These are phyloP conservation scores for Juglanconis oblonga DNA, from an alignment of 2,329 filamentous ascomycete species.

Conservation along the genomic window DNA sequence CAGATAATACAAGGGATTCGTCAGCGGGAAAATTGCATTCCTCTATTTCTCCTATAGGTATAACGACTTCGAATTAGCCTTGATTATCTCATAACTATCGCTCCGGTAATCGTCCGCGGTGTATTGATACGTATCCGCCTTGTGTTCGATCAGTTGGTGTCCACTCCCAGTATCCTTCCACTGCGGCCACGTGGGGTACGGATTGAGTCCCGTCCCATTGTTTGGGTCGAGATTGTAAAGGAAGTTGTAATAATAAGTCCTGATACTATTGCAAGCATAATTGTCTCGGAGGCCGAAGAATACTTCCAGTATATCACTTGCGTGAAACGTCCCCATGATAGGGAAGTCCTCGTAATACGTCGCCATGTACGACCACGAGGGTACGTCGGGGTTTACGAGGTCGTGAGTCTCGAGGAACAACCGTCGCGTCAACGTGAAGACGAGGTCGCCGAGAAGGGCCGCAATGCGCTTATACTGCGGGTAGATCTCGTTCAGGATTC, in stretches of 20 bases:
- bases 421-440: conserved; percentile 70
- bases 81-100: conserved; percentile 22
- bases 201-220: conserved; percentile 34
- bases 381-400: conserved; percentile 52
- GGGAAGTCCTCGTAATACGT: conserved; percentile 71
- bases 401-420: conserved; percentile 52
- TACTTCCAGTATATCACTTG: conserved; percentile 64
- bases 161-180: conserved; percentile 32
- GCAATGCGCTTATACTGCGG: conserved; percentile 75
- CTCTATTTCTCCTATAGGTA: neutral
- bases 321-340: conserved; percentile 74
- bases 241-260: conserved; percentile 72
- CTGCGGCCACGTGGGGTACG: conserved; percentile 37
- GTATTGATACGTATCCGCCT: conserved; percentile 18
- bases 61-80: conserved; percentile 18
- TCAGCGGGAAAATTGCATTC: no score
- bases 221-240: conserved; percentile 71
- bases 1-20: no score
- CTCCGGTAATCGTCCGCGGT: conserved; percentile 37
- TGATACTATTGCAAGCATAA: conserved; percentile 56
- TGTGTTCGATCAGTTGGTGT: conserved; percentile 50
- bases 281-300: conserved; percentile 65
- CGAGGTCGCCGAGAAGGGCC: conserved; percentile 71
- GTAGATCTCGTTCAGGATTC: conserved; percentile 66
- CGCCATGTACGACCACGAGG: conserved; percentile 71